Conservation (phyloP, 768 basidiomycete species). For the Tylopilus plumbeoviolaceoides region DNA sequence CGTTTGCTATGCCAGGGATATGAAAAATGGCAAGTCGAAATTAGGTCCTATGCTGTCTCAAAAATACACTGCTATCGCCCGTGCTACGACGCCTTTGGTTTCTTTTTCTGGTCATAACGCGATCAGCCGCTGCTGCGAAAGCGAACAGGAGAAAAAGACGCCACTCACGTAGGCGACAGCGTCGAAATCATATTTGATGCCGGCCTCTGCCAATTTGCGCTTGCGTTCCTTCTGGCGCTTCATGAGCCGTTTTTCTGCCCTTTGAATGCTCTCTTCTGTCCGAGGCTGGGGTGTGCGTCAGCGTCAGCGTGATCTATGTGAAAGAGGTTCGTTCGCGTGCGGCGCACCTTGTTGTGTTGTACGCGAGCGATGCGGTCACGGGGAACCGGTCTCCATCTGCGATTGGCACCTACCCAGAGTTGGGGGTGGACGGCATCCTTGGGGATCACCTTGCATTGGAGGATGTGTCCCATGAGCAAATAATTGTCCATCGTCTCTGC, state of each 20-base stretch:
- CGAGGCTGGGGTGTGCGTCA: constrained; percentile 47
- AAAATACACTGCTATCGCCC: background rate
- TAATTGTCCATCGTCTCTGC: constrained; percentile 99
- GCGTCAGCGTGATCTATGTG: constrained; percentile 3
- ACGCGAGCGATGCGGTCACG: constrained; percentile 63
- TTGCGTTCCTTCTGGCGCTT: constrained; percentile 76
- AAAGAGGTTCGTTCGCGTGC: background rate
- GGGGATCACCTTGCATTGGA: constrained; percentile 87
- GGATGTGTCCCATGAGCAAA: constrained; percentile 88
- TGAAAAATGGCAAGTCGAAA: background rate
- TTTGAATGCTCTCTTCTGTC: constrained; percentile 63
- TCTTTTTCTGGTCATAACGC: constrained; percentile 32
- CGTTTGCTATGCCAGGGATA: background rate
- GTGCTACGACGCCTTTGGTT: constrained; percentile 25
- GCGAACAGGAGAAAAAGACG: background rate
- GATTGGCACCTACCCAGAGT: constrained; percentile 95
- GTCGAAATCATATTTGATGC: constrained; percentile 86
- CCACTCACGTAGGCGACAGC: constrained; percentile 76
- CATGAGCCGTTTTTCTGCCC: constrained; percentile 63
- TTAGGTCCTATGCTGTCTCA: background rate
- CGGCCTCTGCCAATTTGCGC: constrained; percentile 70
- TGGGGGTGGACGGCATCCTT: constrained; percentile 88
- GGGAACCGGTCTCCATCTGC: constrained; percentile 82
- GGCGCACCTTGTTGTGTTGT: constrained; percentile 78
- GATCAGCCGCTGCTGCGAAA: background rate